Base-by-base conservation (phyloP, 1,284 basidiomycete species). In the Boletellus deceptivus region DNA sequence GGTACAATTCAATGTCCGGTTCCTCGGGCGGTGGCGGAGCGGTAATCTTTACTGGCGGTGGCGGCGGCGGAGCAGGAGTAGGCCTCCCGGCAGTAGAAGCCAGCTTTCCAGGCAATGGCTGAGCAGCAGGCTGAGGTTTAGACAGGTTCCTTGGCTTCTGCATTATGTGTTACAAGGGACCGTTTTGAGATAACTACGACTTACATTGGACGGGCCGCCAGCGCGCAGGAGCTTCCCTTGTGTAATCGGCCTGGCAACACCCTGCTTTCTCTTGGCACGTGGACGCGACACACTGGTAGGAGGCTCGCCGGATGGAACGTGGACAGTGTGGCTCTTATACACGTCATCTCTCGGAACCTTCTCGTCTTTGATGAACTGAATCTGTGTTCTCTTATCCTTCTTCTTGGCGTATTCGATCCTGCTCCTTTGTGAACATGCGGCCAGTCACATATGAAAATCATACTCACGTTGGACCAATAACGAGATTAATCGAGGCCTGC, bases 321-420 rank as follows among this genome's bases (percentile, higher is more conserved):
- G 86, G 17, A 99, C 89, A 4, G 84, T 83, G 62, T 93, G 91
- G 61, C 91, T 95, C 80, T 99, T 99, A 77, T 99, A 99, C 3
- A 83, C 67, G 61, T 95, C 96, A 55, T 91, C 87, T 50, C 82
- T 83, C n/a, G 69, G 73, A 17, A 96, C 73, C 11, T 84, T 86
- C 69, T 97, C 93, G 66, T 98, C 94, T 74, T 92, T 98, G 63
- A 88, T 71, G 58, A 93, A 89, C 65, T 90, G 90, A 71, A 99
- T 93, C 50, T 83, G 76, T 3, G 89, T 85, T 66, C 86, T 86
- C 77, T 99, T 99, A 61, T 96, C 95, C 72, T 94, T 98, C 81
- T 98, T 99, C 80, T 99, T 99, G 37, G 80, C 78, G 68, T 97
- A 99, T 44, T 90, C 83, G 54, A 97, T 74, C 2, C 91, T 95